Evolutionary conservation across 371 early-diverging fungal species (phyloP), one percentile per base, ranked within the genome.

Genomic region (Apophysomyces sp.): DNA sequence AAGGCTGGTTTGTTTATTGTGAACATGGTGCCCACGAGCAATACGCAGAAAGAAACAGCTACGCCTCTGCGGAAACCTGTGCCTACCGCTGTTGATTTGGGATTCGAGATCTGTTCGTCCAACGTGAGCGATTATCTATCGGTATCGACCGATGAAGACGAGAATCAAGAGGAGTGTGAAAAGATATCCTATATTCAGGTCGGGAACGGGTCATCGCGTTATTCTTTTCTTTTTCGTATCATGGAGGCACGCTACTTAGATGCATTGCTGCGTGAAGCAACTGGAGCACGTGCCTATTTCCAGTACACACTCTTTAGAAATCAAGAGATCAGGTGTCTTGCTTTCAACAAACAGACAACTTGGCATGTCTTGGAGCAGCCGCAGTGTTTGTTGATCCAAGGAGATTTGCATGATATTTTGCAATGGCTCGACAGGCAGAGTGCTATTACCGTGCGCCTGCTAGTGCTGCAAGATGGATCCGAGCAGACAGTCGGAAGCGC

Each of bases 1-100:
- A 71, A 74, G 39, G 69, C 65, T 18, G 76, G 72, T 11, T 28
- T 75, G 28, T 75, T 75, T 37, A 62, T 75, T 27, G 69, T 72
- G 6, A 66, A 72, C 34, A 72, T 75, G 67, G 63, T 65, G 4
- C 58, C 65, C 15, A 62, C 57, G 49, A 16, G 54, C 18, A 55
- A 64, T 4, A 30, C 34, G 24, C 55, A 63, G 52, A 69, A 73
- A 37, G 61, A 58, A 13, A 27, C 62, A 27, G 70, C 57, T 3
- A 73, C 70, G 9, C 73, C 69, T 8, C 31, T 73, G 32, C 69
- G 69, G 7, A 39, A 36, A 39, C 70, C 70, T 11, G 13, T 63
- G 11, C 53, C 30, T 13, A 59, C 66, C 3, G 39, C 39, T 13
- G 39, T 21, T n/a, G 69, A 69, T 18, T 24, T 59, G 16, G 71